phyloP scores from a whole-genome alignment of 805 yeast genomes.

The Cyberlindnera petersonii region DNA sequence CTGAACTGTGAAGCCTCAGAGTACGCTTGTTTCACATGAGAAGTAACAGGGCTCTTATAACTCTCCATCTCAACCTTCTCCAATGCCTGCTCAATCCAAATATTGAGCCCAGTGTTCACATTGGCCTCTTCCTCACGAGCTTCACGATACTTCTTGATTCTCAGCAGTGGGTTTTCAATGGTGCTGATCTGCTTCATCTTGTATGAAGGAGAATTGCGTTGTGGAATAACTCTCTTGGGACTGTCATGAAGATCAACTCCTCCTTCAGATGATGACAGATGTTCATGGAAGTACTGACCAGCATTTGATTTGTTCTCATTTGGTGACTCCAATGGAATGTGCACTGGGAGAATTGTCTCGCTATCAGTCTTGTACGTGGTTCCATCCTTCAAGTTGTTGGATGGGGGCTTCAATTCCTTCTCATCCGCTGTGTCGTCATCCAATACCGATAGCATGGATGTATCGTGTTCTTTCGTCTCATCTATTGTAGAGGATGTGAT shows the following conservation, averaged over 20 bases:
- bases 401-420: neutral
- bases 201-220: conserved; percentile 13
- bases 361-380: conserved; percentile 25
- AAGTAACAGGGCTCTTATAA: conserved; percentile 28
- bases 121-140: conserved; percentile 40
- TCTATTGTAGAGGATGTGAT: neutral
- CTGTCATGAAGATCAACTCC: neutral
- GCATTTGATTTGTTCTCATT: conserved; percentile 3
- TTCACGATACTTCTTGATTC: conserved; percentile 38
- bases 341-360: conserved; percentile 22
- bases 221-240: conserved; percentile 3
- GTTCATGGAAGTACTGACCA: conserved; percentile 14
- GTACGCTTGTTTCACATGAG: conserved; percentile 58
- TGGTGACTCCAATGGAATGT: conserved; percentile 24
- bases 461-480: conserved; percentile 4
- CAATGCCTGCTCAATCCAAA: conserved; percentile 44
- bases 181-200: conserved; percentile 41
- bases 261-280: conserved; percentile 2
- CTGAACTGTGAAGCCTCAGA: conserved; percentile 43
- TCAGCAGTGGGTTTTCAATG: conserved; percentile 38
- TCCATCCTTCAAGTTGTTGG: conserved; percentile 11
- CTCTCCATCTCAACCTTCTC: conserved; percentile 29
- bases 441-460: conserved; percentile 16
- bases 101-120: conserved; percentile 53
- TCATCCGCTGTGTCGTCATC: conserved; percentile 5